Base-by-base conservation (phyloP, 164 flowering plant genomes). In the Euptelea pleiosperma region DNA sequence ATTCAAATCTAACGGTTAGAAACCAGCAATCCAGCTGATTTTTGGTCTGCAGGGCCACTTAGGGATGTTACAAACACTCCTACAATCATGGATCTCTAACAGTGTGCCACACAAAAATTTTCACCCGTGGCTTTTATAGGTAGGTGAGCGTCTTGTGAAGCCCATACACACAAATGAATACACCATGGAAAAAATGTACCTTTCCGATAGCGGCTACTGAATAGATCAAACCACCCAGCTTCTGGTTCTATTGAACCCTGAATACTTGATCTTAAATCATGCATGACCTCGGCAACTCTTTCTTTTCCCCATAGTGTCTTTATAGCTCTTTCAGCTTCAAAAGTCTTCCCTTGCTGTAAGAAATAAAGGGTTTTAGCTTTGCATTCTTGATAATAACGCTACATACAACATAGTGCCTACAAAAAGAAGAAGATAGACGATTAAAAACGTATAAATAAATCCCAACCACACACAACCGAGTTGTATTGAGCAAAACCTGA, bases 151-250 rank as follows among this genome's bases (percentile, higher is more conserved):
- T n/a, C n/a, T n/a, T n/a, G n/a, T n/a, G n/a, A n/a, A n/a, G n/a
- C n/a, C n/a, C n/a, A n/a, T n/a, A n/a, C n/a, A 47, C n/a, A 6
- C 8, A 21, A 21, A 33, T 11, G 29, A 8, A 34, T n/a, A n/a
- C n/a, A n/a, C n/a, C n/a, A n/a, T n/a, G n/a, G n/a, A n/a, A 53
- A 42, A 44, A 52, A 45, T 16, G 44, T 79, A 93, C 99, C 93
- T 82, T 83, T 94, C 85, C 85, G 60, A 60, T 94, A 94, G 50
- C 97, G 95, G 52, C 75, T 77, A 70, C 96, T 86, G 65, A 94
- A 94, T 37, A 94, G 83, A 75, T 91, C 97, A 71, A 88, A 73
- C 99, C 99, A 94, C 28, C 95, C 91, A 25, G 96, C 99, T 71
- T 94, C 97, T 67, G 75, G 89, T 75, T 94, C 97, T 22, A 75